phyloP scores from a whole-genome alignment of 495 filamentous ascomycete species.

The Recurvomyces mirabilis region DNA sequence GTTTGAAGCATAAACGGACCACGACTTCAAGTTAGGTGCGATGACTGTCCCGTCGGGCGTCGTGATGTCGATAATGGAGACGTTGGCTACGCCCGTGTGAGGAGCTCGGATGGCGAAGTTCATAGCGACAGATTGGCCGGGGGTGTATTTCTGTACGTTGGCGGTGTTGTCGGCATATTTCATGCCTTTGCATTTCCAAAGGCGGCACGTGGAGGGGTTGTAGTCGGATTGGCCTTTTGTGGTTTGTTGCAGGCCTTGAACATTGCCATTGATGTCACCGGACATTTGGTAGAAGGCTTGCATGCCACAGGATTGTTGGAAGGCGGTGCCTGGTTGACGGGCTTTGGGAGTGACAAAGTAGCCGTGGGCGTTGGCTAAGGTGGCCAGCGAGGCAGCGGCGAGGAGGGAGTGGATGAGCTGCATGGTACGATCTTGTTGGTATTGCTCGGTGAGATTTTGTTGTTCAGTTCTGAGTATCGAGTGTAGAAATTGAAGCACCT shows the following conservation, averaged over 20 bases:
- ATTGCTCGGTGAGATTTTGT: not conserved
- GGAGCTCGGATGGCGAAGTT: conserved; percentile 50
- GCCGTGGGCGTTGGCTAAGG: conserved; percentile 50
- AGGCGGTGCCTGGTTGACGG: conserved; percentile 50
- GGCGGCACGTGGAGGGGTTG: conserved; percentile 47
- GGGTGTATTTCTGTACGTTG: conserved; percentile 47
- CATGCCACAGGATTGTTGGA: conserved; percentile 48
- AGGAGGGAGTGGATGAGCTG: conserved; percentile 12
- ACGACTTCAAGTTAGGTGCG: conserved; percentile 42
- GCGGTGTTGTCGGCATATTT: conserved; percentile 59
- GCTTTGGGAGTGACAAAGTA: conserved; percentile 47
- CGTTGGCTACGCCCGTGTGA: conserved; percentile 56
- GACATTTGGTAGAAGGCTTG: conserved; percentile 50
- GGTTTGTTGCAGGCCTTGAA: conserved; percentile 53
- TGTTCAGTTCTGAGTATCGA: not conserved
- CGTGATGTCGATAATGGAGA: conserved; percentile 39
- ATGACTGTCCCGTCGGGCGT: conserved; percentile 50
- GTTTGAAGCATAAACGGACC: conserved; percentile 46
- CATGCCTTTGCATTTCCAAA: conserved; percentile 61
- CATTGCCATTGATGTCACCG: conserved; percentile 55
- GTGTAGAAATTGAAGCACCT: not conserved
- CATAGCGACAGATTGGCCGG: conserved; percentile 50
- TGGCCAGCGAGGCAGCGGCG: conserved; percentile 38
- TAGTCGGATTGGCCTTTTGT: conserved; percentile 45
- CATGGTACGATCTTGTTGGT: conserved; percentile 7